These are phyloP conservation scores for Nigrospora osmanthi DNA, from an alignment of 2,329 filamentous ascomycete genomes.

Conservation along the genomic window DNA sequence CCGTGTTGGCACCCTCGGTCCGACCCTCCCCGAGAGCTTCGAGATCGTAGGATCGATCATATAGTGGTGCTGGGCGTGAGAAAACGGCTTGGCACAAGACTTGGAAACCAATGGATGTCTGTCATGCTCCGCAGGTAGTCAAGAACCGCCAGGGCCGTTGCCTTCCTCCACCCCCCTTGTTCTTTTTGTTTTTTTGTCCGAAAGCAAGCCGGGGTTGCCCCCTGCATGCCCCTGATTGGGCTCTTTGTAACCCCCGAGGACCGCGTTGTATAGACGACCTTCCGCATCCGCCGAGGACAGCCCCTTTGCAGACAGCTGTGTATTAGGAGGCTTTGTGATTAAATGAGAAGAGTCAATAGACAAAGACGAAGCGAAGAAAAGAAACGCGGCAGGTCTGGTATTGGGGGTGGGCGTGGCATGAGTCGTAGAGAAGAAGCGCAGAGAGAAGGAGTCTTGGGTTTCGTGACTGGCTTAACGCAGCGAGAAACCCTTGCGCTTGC, in stretches of 20 bases:
- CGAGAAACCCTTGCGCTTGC: slow-evolving; percentile 98
- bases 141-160: neutral
- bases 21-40: neutral
- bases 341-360: slow-evolving; percentile 33
- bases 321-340: slow-evolving; percentile 34
- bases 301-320: slow-evolving; percentile 18
- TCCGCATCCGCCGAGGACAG: slow-evolving; percentile 11
- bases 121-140: neutral
- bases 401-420: slow-evolving; percentile 48
- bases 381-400: slow-evolving; percentile 48
- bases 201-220: too few species aligned
- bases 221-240: too few species aligned
- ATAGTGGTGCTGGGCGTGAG: slow-evolving; percentile 10
- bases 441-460: slow-evolving; percentile 11
- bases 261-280: neutral
- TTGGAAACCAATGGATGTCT: slow-evolving; percentile 12
- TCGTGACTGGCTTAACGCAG: slow-evolving; percentile 61
- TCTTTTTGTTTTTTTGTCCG: neutral
- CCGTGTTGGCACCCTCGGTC: too few species aligned
- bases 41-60: slow-evolving; percentile 8
- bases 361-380: slow-evolving; percentile 39
- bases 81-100: slow-evolving; percentile 12
- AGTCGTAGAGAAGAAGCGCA: slow-evolving; percentile 31
- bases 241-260: too few species aligned
- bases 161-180: neutral